Conservation (phyloP, 208 protist genomes). For the Tritrichomonas musculus region DNA sequence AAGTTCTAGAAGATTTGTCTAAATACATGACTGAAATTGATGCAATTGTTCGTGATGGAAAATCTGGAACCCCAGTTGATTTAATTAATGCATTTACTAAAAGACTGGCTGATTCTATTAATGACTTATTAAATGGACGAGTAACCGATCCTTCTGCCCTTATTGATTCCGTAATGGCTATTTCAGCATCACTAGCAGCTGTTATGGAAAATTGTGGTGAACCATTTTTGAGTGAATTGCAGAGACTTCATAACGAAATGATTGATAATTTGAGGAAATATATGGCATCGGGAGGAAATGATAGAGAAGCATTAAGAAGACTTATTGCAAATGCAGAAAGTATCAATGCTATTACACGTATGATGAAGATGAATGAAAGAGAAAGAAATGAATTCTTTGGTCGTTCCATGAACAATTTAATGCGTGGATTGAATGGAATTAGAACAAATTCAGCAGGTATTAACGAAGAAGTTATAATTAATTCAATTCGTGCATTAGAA, state of each 20-base stretch:
- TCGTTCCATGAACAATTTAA: too few relatives aligned
- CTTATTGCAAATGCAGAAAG: neutral
- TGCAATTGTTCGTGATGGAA: too few relatives aligned
- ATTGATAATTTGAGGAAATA: neutral
- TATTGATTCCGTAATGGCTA: neutral
- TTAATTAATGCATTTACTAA: neutral
- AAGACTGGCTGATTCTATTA: neutral
- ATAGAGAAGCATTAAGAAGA: neutral
- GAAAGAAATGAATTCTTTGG: too few relatives aligned
- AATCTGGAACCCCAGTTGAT: neutral
- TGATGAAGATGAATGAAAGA: too few relatives aligned
- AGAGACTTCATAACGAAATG: neutral
- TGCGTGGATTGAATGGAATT: too few relatives aligned
- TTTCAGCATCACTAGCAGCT: neutral
- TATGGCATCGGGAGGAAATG: neutral
- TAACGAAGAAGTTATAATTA: too few relatives aligned
- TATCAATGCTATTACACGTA: too few relatives aligned
- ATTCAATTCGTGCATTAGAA: too few relatives aligned
- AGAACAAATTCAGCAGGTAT: too few relatives aligned
- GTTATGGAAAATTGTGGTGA: neutral
- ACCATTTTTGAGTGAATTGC: neutral
- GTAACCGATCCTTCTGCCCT: neutral
- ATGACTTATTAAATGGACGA: neutral
- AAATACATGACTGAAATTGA: too few relatives aligned
- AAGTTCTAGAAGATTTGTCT: neutral